These are phyloP conservation scores for Penicillium sumatraense DNA, from an alignment of 2,329 filamentous ascomycete species.

Conservation along the genomic window DNA sequence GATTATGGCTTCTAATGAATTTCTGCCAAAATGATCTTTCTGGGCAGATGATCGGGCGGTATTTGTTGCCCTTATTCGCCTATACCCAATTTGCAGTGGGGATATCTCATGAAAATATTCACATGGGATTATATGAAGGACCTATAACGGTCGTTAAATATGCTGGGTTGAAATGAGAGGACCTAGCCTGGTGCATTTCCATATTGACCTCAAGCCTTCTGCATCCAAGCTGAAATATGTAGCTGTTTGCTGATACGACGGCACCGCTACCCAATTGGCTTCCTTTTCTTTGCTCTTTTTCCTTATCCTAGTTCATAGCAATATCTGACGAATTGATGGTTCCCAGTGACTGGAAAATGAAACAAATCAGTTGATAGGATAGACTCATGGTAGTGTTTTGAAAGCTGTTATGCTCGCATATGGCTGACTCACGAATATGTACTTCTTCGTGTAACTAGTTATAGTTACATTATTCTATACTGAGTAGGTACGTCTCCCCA, in stretches of 20 bases:
- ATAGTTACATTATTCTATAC: no score
- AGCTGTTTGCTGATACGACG: background rate
- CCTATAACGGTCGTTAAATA: background rate
- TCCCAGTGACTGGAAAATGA: background rate
- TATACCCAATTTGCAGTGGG: background rate
- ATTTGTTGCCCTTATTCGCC: background rate
- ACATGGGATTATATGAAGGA: background rate
- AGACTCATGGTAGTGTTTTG: no score
- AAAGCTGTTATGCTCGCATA: no score
- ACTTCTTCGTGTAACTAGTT: no score
- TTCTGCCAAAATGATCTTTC: background rate
- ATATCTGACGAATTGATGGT: constrained; percentile 10
- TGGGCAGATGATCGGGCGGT: background rate
- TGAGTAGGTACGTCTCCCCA: no score
- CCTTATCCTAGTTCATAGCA: constrained; percentile 1
- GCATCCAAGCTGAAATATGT: background rate
- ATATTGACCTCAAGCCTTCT: background rate
- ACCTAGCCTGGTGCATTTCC: background rate
- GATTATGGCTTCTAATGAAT: background rate
- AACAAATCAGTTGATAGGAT: no score
- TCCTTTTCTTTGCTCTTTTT: constrained; percentile 1
- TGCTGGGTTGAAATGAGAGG: background rate
- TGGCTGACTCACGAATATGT: no score
- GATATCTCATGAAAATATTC: background rate
- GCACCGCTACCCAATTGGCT: background rate